phyloP scores from a whole-genome alignment of 2,329 filamentous ascomycete genomes.

The Hypoxylon sp. region DNA sequence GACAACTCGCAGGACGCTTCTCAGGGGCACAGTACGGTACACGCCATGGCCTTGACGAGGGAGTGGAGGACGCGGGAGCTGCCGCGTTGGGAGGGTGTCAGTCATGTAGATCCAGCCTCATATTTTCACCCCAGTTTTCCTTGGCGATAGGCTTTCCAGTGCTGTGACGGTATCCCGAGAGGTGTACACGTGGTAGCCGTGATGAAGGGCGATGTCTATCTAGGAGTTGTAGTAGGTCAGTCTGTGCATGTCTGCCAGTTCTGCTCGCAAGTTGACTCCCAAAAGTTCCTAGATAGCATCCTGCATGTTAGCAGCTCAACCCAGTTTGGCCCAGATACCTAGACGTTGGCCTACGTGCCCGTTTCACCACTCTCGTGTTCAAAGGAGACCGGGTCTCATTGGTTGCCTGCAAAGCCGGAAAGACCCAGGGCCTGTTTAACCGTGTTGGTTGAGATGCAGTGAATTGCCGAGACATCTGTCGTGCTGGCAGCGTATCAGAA shows the following conservation, averaged over 20 bases:
- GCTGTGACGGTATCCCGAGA: neutral
- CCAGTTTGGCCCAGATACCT: neutral
- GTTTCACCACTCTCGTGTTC: neutral
- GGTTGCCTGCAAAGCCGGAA: slow-evolving; percentile 7
- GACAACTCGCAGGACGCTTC: slow-evolving; percentile 22
- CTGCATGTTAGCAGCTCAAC: slow-evolving; percentile 9
- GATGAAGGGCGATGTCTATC: neutral
- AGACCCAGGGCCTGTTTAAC: neutral
- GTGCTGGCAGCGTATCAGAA: slow-evolving; percentile 8
- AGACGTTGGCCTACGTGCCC: neutral
- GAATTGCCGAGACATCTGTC: slow-evolving; percentile 10
- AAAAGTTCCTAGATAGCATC: neutral
- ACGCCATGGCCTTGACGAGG: neutral
- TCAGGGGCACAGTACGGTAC: slow-evolving; percentile 21
- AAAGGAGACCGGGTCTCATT: neutral
- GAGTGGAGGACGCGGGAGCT: neutral
- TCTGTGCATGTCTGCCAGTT: neutral
- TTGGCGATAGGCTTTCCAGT: neutral
- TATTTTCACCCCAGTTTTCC: neutral
- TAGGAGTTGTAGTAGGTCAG: neutral
- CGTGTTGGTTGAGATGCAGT: slow-evolving; percentile 15
- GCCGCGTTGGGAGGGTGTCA: slow-evolving; percentile 12
- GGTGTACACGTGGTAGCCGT: neutral
- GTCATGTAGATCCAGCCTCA: slow-evolving; percentile 30
- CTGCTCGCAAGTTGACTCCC: neutral